Evolutionary conservation across 805 yeast species (phyloP).

Genomic region (Saccharomyces kudriavzevii): DNA sequence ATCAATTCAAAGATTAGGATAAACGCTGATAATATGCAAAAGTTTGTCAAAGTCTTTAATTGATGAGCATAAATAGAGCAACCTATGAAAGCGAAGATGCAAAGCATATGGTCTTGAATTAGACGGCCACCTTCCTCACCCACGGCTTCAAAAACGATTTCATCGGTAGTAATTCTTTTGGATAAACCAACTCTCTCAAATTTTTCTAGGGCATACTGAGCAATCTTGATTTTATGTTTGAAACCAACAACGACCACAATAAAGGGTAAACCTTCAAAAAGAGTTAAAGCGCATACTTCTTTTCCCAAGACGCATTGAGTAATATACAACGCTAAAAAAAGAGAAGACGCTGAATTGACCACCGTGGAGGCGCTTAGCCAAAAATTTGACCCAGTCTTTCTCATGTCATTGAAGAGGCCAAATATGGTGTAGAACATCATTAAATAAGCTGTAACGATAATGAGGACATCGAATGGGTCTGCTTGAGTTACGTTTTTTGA

Average conservation of each 20-base stretch:
- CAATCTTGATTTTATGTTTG: constrained; percentile 70
- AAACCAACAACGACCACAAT: constrained; percentile 88
- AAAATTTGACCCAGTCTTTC: constrained; percentile 67
- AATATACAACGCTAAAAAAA: constrained; percentile 66
- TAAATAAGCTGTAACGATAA: constrained; percentile 70
- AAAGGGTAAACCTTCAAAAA: constrained; percentile 90
- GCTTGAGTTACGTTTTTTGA: constrained; percentile 53
- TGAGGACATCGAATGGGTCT: constrained; percentile 74
- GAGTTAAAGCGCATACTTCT: constrained; percentile 60
- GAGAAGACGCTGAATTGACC: constrained; percentile 72
- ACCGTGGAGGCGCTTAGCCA: constrained; percentile 81
- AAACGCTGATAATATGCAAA: constrained; percentile 66
- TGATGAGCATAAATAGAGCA: constrained; percentile 57
- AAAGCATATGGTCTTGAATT: constrained; percentile 68
- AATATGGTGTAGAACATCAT: constrained; percentile 83
- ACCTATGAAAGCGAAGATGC: constrained; percentile 61
- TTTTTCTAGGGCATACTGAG: constrained; percentile 46
- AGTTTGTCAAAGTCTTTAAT: constrained; percentile 68
- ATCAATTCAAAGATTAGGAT: constrained; percentile 64
- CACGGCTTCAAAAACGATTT: constrained; percentile 31
- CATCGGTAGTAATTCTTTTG: constrained; percentile 21
- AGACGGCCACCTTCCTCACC: constrained; percentile 31
- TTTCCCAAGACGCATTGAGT: constrained; percentile 48
- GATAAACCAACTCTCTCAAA: constrained; percentile 30
- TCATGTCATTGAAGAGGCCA: constrained; percentile 70